Percentiles rank a stretch among this genome's conserved stretches.
Evolutionary conservation across 345 rosid genomes (phyloP).

Genomic region (Eucalyptus paniculata): DNA sequence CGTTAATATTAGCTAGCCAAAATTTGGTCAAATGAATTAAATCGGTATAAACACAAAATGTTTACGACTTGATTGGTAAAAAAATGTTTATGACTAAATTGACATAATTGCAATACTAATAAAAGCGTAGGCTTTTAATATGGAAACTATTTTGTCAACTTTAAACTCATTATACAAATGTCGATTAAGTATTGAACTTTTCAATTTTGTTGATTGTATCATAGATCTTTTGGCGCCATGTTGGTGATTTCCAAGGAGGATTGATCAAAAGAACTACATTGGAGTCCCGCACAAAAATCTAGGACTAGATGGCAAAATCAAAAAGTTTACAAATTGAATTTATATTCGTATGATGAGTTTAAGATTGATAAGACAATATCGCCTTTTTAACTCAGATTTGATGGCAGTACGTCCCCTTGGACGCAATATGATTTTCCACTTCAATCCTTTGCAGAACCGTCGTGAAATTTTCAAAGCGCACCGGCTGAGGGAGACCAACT

Average conservation of each 20-base stretch:
- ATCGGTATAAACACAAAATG: rapidly evolving
- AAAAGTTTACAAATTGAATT: background rate
- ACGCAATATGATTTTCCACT: background rate
- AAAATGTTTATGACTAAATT: too few relatives aligned
- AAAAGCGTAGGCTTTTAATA: background rate
- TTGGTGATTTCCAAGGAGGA: rapidly evolving
- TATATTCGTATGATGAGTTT: background rate
- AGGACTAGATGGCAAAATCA: background rate
- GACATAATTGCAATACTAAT: too few relatives aligned
- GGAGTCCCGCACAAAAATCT: background rate
- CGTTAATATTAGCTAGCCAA: too few relatives aligned
- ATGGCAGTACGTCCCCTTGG: background rate
- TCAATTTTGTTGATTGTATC: background rate
- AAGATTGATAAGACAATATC: background rate
- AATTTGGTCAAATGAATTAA: too few relatives aligned
- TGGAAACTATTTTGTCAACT: background rate
- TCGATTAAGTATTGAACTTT: background rate
- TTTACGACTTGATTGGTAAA: too few relatives aligned
- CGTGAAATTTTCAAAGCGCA: background rate
- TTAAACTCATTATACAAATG: background rate
- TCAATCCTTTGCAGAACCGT: background rate
- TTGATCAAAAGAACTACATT: background rate
- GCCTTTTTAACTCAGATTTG: background rate
- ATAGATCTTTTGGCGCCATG: too few relatives aligned
- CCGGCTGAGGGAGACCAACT: background rate